Conservation (phyloP, 2,329 filamentous ascomycete genomes). For the Aquanectria penicillioides region DNA sequence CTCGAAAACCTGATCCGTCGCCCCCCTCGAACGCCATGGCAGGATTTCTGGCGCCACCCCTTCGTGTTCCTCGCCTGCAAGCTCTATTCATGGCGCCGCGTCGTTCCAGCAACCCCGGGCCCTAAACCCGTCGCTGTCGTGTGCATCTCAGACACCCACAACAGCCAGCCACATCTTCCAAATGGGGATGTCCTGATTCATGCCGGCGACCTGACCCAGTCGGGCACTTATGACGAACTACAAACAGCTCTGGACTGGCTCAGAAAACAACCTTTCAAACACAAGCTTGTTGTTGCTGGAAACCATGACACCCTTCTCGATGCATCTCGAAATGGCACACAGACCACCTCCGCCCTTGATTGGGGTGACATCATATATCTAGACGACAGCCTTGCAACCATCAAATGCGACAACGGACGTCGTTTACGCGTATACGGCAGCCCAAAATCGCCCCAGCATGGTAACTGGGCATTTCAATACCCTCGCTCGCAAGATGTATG, state of each 20-base stretch:
- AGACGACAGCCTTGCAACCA: constrained; percentile 37
- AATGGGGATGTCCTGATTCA: constrained; percentile 25
- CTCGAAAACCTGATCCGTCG: too few species aligned
- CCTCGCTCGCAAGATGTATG: constrained; percentile 23
- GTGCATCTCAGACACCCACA: constrained; percentile 27
- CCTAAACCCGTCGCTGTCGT: not conserved
- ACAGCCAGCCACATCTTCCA: constrained; percentile 16
- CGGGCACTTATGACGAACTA: constrained; percentile 18
- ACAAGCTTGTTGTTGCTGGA: constrained; percentile 23
- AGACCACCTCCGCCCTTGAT: constrained; percentile 36
- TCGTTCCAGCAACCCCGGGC: not conserved
- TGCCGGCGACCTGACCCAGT: constrained; percentile 23
- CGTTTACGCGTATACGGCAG: constrained; percentile 47
- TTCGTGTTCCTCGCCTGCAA: constrained; percentile 6
- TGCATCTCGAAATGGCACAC: not conserved
- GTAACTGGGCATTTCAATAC: constrained; percentile 55
- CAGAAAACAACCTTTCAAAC: not conserved
- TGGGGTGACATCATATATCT: constrained; percentile 50
- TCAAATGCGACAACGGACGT: constrained; percentile 41
- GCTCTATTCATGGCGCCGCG: constrained; percentile 5
- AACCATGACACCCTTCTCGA: constrained; percentile 25
- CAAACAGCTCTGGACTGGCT: constrained; percentile 23
- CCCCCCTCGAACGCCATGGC: too few species aligned
- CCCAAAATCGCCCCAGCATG: constrained; percentile 45
- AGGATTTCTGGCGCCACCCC: constrained; percentile 13